Evolutionary conservation across 441 rosid species (phyloP), one percentile per base, ranked within the genome.

Genomic region (Euphorbia schlechtendalii): DNA sequence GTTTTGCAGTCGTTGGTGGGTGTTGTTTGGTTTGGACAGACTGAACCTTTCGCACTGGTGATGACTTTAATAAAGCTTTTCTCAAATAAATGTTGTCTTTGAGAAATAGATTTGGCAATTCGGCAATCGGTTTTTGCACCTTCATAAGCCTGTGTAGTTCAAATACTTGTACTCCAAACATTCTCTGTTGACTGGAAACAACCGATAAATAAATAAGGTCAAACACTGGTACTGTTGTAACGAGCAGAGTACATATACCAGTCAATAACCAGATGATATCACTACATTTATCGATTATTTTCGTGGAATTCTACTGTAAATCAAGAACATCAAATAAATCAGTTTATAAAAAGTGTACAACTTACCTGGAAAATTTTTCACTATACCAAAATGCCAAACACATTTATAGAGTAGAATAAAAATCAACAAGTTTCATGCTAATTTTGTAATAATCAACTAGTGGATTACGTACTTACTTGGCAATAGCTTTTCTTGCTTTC

Each of bases 71-170:
- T 59, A 79, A 67, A 22, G 81, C 71, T 76, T 79, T 80, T 68
- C 76, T 70, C 27, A 78, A 58, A 65, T 68, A 81, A 27, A 75
- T 56, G 20, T 64, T 69, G 40, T 79, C 82, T 57, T 83, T 83
- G 0, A 80, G 84, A 77, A 92, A 71, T 17, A 87, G 59, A 32
- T 81, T 74, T 0, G 92, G 89, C 24, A 88, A 86, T 69, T 76
- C 84, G 41, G 96, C 94, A 69, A 90, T 86, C 69, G 83, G 74
- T 69, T 59, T 79, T 59, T 92, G 96, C 25, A 92, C 98, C 97
- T 84, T 85, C 59, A 90, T 79, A 64, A 90, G 79, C 72, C 94
- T 80, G 73, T 90, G 96, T 74, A 90, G 76, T 79, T 86, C 89
- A 53, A 84, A 90, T 69, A 90, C 83, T 83, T 90, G 97, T 56